Evolutionary conservation across 306 rosid species (phyloP).

Genomic region (Pueraria montana): DNA sequence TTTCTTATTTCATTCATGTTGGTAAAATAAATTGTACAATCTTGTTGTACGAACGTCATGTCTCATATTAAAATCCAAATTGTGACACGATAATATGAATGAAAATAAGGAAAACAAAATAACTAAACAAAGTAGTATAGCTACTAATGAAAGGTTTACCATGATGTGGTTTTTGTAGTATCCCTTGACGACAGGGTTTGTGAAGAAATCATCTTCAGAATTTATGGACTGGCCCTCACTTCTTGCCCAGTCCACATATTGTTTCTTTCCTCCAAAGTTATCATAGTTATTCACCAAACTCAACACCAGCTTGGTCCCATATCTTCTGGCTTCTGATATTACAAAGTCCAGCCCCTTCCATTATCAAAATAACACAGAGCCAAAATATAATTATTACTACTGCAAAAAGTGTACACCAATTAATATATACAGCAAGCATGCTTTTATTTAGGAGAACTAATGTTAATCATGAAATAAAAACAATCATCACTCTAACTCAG

Average conservation of each 20-base stretch:
- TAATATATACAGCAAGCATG: background rate
- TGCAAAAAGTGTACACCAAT: background rate
- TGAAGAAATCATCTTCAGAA: slow-evolving; percentile 88
- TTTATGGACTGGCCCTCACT: slow-evolving; percentile 71
- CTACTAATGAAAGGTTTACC: slow-evolving; percentile 48
- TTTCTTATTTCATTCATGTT: background rate
- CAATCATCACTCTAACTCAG: background rate
- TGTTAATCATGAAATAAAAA: background rate
- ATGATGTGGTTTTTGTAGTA: slow-evolving; percentile 87
- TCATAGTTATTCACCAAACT: slow-evolving; percentile 91
- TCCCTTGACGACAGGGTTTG: slow-evolving; percentile 69
- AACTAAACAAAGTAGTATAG: background rate
- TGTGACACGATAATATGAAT: background rate
- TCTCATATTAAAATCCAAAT: too few relatives aligned
- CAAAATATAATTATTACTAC: slow-evolving; percentile 14
- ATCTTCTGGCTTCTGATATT: slow-evolving; percentile 71
- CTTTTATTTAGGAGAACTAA: background rate
- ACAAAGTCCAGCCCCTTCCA: slow-evolving; percentile 87
- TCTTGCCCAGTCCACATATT: slow-evolving; percentile 93
- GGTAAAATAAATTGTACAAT: background rate
- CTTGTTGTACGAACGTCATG: too few relatives aligned
- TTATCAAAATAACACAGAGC: background rate
- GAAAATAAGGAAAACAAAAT: background rate
- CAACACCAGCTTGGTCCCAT: slow-evolving; percentile 81
- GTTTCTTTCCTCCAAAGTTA: slow-evolving; percentile 85